Base-by-base conservation (phyloP, 306 rosid species). In the Pachyrhizus erosus region DNA sequence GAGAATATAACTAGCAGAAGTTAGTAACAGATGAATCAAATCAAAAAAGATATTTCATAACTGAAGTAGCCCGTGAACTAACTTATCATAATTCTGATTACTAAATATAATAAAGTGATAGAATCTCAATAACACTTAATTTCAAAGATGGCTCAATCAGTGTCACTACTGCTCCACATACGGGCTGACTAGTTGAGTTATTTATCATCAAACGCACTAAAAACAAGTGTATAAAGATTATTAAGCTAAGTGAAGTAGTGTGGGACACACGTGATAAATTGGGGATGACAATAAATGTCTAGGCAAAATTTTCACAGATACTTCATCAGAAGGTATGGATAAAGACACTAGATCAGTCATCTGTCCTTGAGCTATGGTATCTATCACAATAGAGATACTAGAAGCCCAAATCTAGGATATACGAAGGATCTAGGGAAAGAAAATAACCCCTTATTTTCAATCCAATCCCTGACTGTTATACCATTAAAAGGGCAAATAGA, bases 101-200 rank as follows among this genome's bases (percentile, higher is more conserved):
- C 77, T 72, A n/a, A n/a, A n/a, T n/a, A 29, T 48, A 72, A 29
- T 13, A 54, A 51, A 60, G 67, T 48, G 46, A 72, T 29, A 31
- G 64, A 73, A 18, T 57, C 17, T 61, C 14, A 76, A 60, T 24
- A 60, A 23, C 43, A 58, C 27, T 24, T 23, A 6, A 37, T 39
- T 24, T 55, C 68, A 75, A 17, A 61, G 45, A 12, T 27, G 62
- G 12, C 60, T 9, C 31, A 60, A 43, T 57, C 40, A 48, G 27
- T 48, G 42, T 17, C 65, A 55, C 62, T 55, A 34, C 21, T 70
- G 37, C 21, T 10, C 34, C 33, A 23, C 17, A 18, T 27, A 55
- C 23, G 64, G 15, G 64, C 31, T 21, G 31, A 23, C 18, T 26
- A 60, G 37, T 26, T 26, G 9, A 60, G 67, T 60, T 26, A 26